Base-by-base conservation (phyloP, 768 basidiomycete species). In the Termitomyces sp. region DNA sequence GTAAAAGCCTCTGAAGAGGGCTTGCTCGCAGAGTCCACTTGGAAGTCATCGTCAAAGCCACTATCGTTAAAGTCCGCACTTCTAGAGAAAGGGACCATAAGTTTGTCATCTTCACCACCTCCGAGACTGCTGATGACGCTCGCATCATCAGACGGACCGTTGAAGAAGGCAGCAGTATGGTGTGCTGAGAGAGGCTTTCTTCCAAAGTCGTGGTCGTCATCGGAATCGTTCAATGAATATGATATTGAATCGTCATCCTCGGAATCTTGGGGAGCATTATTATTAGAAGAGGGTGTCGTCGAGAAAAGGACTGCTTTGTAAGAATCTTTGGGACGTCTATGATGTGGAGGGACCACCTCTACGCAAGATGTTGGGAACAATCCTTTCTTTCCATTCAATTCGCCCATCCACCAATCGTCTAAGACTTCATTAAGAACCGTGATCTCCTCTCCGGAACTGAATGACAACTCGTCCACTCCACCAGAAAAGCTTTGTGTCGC, bases 341-440 rank as follows among this genome's bases (percentile, higher is more conserved):
- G 66, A 22, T 69, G 72, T 24, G 72, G 67, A 9, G 70, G 66
- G 1, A 79, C 65, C 29, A 73, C 66, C 62, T 92, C 88, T 9
- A 85, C 86, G 70, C 92, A 89, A 6, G 84, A 80, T 1, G 83
- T 80, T 0, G 94, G 94, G 78, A 97, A 95, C 42, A 96, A 68
- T 15, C 94, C 94, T 52, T 80, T 84, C 60, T 77, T 77, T 2
- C 90, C 91, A 55, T 80, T 73, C 34, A 84, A 68, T 67, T 89
- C 85, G 7, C 93, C 94, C 75, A 93, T 82, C 89, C 92, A 95
- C 94, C 94, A 95, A 59, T 85, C 92, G 60, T 91, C 89, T 34
- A 92, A 75, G 0, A 94, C 90, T 68, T 95, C 92, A 34, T 84
- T 85, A 29, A 91, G 64, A 29, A 94, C 85, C 15, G 78, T 70